These are phyloP conservation scores for Colletotrichum lupini DNA, from an alignment of 2,329 filamentous ascomycete genomes.

Conservation along the genomic window DNA sequence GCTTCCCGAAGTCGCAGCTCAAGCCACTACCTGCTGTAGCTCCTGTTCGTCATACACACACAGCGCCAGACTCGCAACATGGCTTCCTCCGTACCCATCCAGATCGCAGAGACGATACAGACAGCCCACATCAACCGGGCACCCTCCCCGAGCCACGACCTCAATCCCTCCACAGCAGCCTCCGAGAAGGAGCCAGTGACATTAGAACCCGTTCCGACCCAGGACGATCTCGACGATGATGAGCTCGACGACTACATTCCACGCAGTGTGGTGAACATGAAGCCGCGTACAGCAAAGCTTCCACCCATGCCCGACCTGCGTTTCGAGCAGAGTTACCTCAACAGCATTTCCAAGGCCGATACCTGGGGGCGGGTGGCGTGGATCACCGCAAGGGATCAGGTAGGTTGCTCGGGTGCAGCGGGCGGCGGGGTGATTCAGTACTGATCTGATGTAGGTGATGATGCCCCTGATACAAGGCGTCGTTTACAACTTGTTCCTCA, in stretches of 20 bases:
- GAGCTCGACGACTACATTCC: conserved; percentile 73
- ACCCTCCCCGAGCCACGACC: conserved; percentile 79
- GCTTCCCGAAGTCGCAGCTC: background rate
- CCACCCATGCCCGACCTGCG: conserved; percentile 86
- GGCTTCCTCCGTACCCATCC: conserved; percentile 69
- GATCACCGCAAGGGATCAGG: conserved; percentile 92
- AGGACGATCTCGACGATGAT: conserved; percentile 59
- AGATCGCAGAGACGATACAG: conserved; percentile 84
- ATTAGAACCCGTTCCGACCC: conserved; percentile 28
- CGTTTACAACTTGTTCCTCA: conserved; percentile 85
- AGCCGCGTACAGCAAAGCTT: conserved; percentile 58
- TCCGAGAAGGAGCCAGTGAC: conserved; percentile 68
- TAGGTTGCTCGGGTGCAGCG: conserved; percentile 50
- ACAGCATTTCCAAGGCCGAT: conserved; percentile 84
- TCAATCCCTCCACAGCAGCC: conserved; percentile 82
- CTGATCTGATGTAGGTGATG: conserved; percentile 67
- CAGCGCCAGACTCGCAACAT: conserved; percentile 17
- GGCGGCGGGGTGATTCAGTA: background rate
- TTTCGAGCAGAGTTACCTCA: conserved; percentile 98
- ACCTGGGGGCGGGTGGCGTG: conserved; percentile 82
- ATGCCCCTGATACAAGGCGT: conserved; percentile 90
- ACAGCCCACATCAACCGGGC: conserved; percentile 79
- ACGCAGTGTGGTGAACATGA: conserved; percentile 70
- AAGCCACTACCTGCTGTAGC: background rate
- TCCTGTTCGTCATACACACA: background rate